Evolutionary conservation across 495 filamentous ascomycete genomes (phyloP), one percentile per base, ranked within the genome.

Genomic region (Lasiosphaeriaceae sp.): DNA sequence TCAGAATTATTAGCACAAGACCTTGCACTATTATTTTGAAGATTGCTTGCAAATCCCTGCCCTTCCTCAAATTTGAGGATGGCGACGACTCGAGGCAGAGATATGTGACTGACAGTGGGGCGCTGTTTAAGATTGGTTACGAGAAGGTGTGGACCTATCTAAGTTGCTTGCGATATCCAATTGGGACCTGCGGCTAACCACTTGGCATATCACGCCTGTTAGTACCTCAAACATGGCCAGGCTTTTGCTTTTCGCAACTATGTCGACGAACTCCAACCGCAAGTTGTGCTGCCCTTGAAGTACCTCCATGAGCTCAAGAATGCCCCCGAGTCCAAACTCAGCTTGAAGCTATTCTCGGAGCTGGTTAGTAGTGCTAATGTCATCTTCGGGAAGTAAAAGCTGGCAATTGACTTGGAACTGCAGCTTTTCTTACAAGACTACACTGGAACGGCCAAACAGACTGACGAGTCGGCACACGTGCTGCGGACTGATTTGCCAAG

Each of bases 241-340:
- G 43, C 56, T 19, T 58, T 58, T 19, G 26, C 35, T 29, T 52
- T 58, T 43, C 43, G 43, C 50, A 58, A 58, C 26, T 52, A 58
- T 43, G 39, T 58, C 21, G 56, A 58, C 20, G 50, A 48, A 26
- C 41, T 48, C 14, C 43, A 39, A 1, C 56, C 56, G 19, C 49
- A 48, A 26, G 56, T 58, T 17, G 43, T 45, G 11, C 11, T 56
- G 21, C 54, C 54, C 5, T 23, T 50, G 37, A 56, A 50, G 35
- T 56, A 56, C 34, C 54, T 56, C 1, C 31, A 43, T 34, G 54
- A 56, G 16, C 34, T 56, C 2, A 56, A 56, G 47, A 44, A 34
- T 8, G 54, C 54, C n/a, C 47, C 47, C 20, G 46, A 56, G 23
- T 31, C 31, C 11, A 49, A 45, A 9, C 47, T 56, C 2, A 50